phyloP scores from a whole-genome alignment of 1,139 yeast genomes.

The Spencermartinsiella ligniputridi region DNA sequence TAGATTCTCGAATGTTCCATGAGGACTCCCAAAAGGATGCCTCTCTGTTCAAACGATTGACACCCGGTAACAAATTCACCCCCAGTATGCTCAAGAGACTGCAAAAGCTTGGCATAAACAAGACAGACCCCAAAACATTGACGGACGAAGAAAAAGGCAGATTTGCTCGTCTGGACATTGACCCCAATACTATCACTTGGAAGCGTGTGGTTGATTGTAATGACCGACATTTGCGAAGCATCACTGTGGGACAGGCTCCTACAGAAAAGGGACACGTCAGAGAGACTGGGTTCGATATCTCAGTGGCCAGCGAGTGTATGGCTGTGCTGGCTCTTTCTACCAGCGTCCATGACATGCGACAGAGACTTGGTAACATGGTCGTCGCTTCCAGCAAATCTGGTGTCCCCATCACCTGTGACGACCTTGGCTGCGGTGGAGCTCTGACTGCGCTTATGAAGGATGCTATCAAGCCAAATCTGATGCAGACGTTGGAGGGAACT shows the following conservation, averaged over 20 bases:
- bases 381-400: slow-evolving; percentile 81
- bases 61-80: slow-evolving; percentile 88
- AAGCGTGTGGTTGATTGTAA: slow-evolving; percentile 95
- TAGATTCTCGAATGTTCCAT: slow-evolving; percentile 97
- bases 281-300: slow-evolving; percentile 90
- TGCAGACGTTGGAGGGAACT: slow-evolving; percentile 98
- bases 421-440: slow-evolving; percentile 96
- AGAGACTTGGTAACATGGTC: slow-evolving; percentile 86
- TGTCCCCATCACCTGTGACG: slow-evolving; percentile 92
- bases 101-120: slow-evolving; percentile 72
- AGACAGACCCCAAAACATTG: slow-evolving; percentile 78
- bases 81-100: slow-evolving; percentile 74
- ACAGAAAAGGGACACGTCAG: slow-evolving; percentile 89
- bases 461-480: slow-evolving; percentile 93
- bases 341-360: slow-evolving; percentile 81
- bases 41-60: slow-evolving; percentile 79
- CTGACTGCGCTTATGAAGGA: slow-evolving; percentile 92
- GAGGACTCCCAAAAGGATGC: slow-evolving; percentile 88
- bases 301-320: slow-evolving; percentile 98
- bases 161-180: slow-evolving; percentile 86
- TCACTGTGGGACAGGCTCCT: slow-evolving; percentile 90
- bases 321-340: slow-evolving; percentile 91
- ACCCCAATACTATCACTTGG: slow-evolving; percentile 93
- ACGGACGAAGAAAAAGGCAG: slow-evolving; percentile 70
- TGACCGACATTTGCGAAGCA: slow-evolving; percentile 86